Conservation (phyloP, 345 rosid species). For the Eucalyptus marginata region DNA sequence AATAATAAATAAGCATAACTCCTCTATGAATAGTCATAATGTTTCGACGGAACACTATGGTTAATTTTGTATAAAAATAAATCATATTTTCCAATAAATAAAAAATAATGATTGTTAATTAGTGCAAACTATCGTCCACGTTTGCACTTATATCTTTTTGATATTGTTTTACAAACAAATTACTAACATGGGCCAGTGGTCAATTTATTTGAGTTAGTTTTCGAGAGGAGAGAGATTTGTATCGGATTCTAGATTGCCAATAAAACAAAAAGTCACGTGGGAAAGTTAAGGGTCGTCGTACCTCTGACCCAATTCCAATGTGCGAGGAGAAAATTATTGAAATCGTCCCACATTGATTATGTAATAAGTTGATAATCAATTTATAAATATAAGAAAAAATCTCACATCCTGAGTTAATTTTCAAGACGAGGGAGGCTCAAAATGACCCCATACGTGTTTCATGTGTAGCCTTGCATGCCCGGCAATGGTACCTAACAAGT, state of each 20-base stretch:
- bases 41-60: rapidly evolving
- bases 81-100: rapidly evolving
- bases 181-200: rapidly evolving
- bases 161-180: too few relatives aligned
- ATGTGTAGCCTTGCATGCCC: rapidly evolving
- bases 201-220: rapidly evolving
- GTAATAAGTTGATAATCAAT: rapidly evolving
- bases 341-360: rapidly evolving
- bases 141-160: rapidly evolving
- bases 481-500: rapidly evolving
- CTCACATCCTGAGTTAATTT: rapidly evolving
- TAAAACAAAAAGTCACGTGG: too few relatives aligned
- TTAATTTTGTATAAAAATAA: too few relatives aligned
- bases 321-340: too few relatives aligned
- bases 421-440: rapidly evolving
- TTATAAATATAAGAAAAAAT: rapidly evolving
- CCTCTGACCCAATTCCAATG: too few relatives aligned
- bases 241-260: rapidly evolving
- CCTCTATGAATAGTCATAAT: rapidly evolving
- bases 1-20: too few relatives aligned
- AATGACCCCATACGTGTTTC: too few relatives aligned
- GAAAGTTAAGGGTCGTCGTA: rapidly evolving
- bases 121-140: rapidly evolving
- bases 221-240: rapidly evolving
- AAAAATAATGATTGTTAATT: rapidly evolving